Evolutionary conservation across 225 moss, liverwort and hornwort species (phyloP).

Genomic region (Asterella californica): DNA sequence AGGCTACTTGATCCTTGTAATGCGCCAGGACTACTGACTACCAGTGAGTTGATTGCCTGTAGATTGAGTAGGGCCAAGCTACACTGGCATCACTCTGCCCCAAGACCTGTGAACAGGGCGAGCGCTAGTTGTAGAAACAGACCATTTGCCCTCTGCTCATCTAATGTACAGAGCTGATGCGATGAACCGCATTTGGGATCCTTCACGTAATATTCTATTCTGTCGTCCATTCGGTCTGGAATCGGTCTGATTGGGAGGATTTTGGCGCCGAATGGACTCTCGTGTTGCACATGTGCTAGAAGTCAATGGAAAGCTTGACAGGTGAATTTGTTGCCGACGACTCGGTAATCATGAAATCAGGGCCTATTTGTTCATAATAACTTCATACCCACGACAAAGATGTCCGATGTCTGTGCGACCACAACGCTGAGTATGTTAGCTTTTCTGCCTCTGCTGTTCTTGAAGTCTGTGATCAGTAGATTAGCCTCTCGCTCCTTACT

Average conservation of each 20-base stretch:
- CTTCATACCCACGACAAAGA: background rate
- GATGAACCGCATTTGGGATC: background rate
- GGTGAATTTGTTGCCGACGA: background rate
- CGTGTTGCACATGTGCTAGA: background rate
- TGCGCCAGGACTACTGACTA: background rate
- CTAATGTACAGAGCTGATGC: background rate
- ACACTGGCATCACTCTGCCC: background rate
- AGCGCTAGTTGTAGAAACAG: background rate
- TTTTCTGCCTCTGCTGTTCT: background rate
- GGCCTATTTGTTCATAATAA: background rate
- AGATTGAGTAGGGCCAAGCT: background rate
- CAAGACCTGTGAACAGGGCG: background rate
- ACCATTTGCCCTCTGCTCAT: background rate
- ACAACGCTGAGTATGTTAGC: background rate
- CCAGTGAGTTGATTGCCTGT: background rate
- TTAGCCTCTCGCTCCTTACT: background rate
- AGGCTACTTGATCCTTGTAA: background rate
- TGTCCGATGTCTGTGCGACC: background rate
- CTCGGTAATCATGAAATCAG: background rate
- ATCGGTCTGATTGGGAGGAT: background rate
- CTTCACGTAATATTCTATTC: background rate
- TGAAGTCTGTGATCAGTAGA: background rate
- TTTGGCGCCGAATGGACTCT: background rate
- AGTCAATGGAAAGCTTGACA: background rate
- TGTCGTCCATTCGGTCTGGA: background rate